Percentiles rank a stretch among this genome's conserved stretches.
These are phyloP conservation scores for Citrus sinensis DNA, from an alignment of 345 rosid species.

Conservation along the genomic window DNA sequence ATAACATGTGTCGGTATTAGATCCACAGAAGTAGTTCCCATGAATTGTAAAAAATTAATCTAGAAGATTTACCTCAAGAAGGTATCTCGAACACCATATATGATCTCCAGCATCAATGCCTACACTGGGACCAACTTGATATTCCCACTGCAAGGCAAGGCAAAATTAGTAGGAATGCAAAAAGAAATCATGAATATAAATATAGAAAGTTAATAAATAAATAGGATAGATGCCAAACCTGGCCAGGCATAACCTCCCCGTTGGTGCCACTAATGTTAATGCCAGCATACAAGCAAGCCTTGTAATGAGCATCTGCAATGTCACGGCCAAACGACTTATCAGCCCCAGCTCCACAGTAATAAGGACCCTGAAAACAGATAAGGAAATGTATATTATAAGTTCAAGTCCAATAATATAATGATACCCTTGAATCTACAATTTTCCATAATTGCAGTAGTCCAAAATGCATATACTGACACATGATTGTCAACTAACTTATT, in stretches of 20 bases:
- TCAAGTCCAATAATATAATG: neutral
- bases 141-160: conserved; percentile 75
- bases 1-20: neutral
- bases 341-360: conserved; percentile 97
- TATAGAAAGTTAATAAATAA: neutral
- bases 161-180: conserved; percentile 5
- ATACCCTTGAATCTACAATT: neutral
- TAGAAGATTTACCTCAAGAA: conserved; percentile 71
- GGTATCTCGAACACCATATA: conserved; percentile 92
- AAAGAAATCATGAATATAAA: neutral
- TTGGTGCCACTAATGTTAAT: conserved; percentile 92
- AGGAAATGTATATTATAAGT: neutral
- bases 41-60: neutral
- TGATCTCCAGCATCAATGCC: conserved; percentile 96
- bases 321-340: conserved; percentile 96
- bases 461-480: neutral
- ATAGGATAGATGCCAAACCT: conserved; percentile 42
- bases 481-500: conserved; percentile 2
- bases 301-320: conserved; percentile 97
- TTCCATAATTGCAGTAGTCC: neutral
- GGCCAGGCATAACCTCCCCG: conserved; percentile 99
- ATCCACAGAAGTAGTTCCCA: neutral
- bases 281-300: conserved; percentile 96
- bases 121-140: conserved; percentile 96
- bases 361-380: conserved; percentile 71